Evolutionary conservation across 2,329 filamentous ascomycete genomes (phyloP).

Genomic region (Trichoderma hamatum): DNA sequence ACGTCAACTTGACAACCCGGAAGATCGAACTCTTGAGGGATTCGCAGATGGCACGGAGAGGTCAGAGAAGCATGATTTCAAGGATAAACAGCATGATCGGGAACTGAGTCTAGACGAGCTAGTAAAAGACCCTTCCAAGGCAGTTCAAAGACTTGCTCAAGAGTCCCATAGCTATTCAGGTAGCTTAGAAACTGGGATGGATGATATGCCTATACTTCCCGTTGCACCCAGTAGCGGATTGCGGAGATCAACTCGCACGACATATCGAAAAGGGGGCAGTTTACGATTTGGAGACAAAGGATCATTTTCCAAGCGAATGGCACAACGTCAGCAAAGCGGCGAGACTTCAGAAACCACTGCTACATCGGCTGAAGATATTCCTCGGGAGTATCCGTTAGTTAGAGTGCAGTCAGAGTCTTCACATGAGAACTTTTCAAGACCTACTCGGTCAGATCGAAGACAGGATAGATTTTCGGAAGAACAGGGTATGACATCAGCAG

Average conservation of each 20-base stretch:
- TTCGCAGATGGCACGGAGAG: slow-evolving; percentile 85
- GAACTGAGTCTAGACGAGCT: slow-evolving; percentile 78
- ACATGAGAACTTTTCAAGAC: slow-evolving; percentile 65
- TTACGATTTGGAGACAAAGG: slow-evolving; percentile 76
- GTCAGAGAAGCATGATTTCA: slow-evolving; percentile 72
- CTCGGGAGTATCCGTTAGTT: slow-evolving; percentile 56
- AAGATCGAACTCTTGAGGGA: slow-evolving; percentile 58
- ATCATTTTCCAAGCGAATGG: slow-evolving; percentile 73
- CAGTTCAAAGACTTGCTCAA: slow-evolving; percentile 70
- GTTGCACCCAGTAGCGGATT: slow-evolving; percentile 76
- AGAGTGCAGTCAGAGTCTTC: slow-evolving; percentile 73
- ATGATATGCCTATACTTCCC: slow-evolving; percentile 86
- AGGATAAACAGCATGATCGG: slow-evolving; percentile 54
- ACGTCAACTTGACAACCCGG: slow-evolving; percentile 78
- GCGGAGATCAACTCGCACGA: slow-evolving; percentile 87
- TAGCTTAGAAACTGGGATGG: slow-evolving; percentile 50
- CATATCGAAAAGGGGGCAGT: slow-evolving; percentile 84
- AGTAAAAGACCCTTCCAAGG: slow-evolving; percentile 75
- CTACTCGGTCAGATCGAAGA: slow-evolving; percentile 50
- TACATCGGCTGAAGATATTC: slow-evolving; percentile 48
- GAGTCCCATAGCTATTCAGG: slow-evolving; percentile 52
- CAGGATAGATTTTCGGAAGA: slow-evolving; percentile 55
- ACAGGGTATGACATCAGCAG: slow-evolving; percentile 26
- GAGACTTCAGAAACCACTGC: slow-evolving; percentile 43
- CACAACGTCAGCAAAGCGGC: slow-evolving; percentile 63